Evolutionary conservation across 768 basidiomycete species (phyloP), one percentile per base, ranked within the genome.

Genomic region (Termitomyces heimii): DNA sequence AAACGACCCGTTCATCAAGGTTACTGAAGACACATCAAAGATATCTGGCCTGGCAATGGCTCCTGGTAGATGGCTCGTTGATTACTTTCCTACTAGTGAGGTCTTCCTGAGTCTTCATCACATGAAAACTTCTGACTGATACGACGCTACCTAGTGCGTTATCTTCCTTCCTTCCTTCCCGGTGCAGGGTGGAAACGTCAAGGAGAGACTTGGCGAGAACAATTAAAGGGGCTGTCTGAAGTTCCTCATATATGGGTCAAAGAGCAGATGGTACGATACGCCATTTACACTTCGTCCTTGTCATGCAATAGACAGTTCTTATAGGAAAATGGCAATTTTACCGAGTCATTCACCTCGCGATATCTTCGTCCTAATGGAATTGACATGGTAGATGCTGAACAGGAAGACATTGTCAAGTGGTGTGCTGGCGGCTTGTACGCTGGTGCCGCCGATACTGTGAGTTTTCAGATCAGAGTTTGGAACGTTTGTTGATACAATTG

Each of bases 101-200:
- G 39, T 5, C 29, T 44, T 45, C 4, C 5, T 12, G 18, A 13
- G 18, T 18, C 32, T 39, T 49, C 14, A 14, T 20, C 29, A 31
- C 40, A 14, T 10, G 26, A 26, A 26, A 26, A 47, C 10, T 26
- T 39, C 37, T 56, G 10, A 49, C 37, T 56, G 10, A 49, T 45
- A 14, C 8, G 18, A 48, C 31, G 35, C 35, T 5, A 44, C 24
- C 2, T 32, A 78, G 76, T 82, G 22, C 78, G 79, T 29, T 75
- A 77, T 50, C 56, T 82, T n/a, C 82, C 82, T 3, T 67, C 72
- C 3, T 82, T 69, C 65, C 63, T 83, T 31, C 82, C 82, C 7
- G 78, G 79, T 13, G 74, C 75, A 6, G 67, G 61, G 0, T 83
- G 80, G 71, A 78, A 78, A 58, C 73, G 75, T 5, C 72, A 77